Evolutionary conservation across 768 basidiomycete species (phyloP), one percentile per base, ranked within the genome.

Genomic region (Rhodotorula paludigena): DNA sequence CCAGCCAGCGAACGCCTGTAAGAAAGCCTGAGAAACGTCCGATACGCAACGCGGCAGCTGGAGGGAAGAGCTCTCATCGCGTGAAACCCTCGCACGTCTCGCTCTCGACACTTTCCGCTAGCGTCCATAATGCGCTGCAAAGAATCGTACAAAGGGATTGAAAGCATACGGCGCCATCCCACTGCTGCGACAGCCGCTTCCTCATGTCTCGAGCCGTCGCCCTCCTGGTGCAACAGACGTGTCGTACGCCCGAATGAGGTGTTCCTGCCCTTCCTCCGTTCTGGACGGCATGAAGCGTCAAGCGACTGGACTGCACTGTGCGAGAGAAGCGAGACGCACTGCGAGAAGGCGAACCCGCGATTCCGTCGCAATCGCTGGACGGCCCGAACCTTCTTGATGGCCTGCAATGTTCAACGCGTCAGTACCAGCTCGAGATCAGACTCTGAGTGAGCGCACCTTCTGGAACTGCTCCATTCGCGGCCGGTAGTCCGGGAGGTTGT

Each of bases 351-450:
- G 77, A 98, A 99, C 6, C 96, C 96, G 55, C 96, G 86, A 69
- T 91, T 96, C 63, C 90, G 84, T 21, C 96, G 87, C 89, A 98
- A 91, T 41, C 96, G 86, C 77, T 99, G 96, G 4, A 92, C 90
- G 0, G 96, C 96, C n/a, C 96, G 86, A 20, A 99, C 96, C 78
- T 99, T 99, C 80, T 97, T 98, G 83, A 99, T 99, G 23, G 96
- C 96, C 78, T 97, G 58, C 30, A 56, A 63, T 20, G 21, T 6
- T 30, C 28, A 1, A 49, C 48, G 14, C 20, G 18, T 23, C 21
- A 42, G 44, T 5, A 23, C 4, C 38, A 54, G 28, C 53, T 35
- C 41, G 11, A 38, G 28, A 23, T 49, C n/a, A n/a, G n/a, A n/a
- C n/a, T n/a, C n/a, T n/a, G n/a, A n/a, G n/a, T n/a, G n/a, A n/a